Evolutionary conservation across 202 grass and related monocot species (phyloP).

Genomic region (Setaria viridis): DNA sequence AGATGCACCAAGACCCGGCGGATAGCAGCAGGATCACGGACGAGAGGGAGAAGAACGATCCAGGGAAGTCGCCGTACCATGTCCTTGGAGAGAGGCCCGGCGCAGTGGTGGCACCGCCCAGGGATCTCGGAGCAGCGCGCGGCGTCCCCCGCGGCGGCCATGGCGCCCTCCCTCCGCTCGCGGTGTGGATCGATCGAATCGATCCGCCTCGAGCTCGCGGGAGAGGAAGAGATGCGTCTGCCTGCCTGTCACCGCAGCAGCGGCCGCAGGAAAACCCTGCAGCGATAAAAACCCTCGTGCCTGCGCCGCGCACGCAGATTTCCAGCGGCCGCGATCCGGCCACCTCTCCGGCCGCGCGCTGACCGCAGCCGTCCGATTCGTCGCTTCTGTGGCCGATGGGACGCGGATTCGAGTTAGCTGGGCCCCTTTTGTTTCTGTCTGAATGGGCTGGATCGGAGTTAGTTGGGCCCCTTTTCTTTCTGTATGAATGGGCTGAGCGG

Average conservation of each 20-base stretch:
- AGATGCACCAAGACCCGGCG: not conserved
- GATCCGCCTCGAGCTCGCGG: constrained; percentile 16
- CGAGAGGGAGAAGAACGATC: constrained; percentile 9
- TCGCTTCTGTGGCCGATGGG: not conserved
- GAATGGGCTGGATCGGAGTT: not conserved
- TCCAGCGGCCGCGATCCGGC: constrained; percentile 23
- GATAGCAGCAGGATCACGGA: not conserved
- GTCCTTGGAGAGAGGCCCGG: constrained; percentile 84
- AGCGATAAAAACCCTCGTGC: constrained; percentile 33
- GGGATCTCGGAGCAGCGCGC: constrained; percentile 35
- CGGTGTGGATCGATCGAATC: not conserved
- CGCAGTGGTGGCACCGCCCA: constrained; percentile 60
- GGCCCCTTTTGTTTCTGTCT: no score
- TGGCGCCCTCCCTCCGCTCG: constrained; percentile 12
- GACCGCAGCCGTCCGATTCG: constrained; percentile 37
- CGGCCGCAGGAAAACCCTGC: not conserved
- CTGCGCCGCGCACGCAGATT: not conserved
- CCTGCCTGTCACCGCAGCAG: not conserved
- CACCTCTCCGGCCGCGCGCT: not conserved
- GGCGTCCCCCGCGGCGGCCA: constrained; percentile 40
- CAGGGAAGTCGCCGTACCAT: constrained; percentile 52
- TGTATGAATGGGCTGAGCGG: not conserved
- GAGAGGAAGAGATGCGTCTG: constrained; percentile 6
- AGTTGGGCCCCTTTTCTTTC: no score
- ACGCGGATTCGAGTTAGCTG: no score